Base-by-base conservation (phyloP, 1,284 basidiomycete genomes). In the Apiotrichum veenhuisii region DNA sequence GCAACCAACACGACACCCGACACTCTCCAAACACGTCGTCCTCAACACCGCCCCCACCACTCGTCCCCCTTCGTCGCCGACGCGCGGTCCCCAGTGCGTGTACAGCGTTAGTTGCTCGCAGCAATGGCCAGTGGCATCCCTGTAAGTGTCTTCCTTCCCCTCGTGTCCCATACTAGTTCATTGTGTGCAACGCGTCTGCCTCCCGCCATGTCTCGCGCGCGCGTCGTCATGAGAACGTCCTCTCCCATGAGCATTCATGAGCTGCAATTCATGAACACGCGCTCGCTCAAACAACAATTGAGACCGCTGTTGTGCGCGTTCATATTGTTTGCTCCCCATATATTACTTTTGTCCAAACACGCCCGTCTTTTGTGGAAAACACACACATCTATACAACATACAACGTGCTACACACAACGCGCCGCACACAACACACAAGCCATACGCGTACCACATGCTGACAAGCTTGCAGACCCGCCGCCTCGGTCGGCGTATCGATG, bases 391-490 rank as follows among this genome's bases (percentile, higher is more conserved):
- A n/a, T n/a, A n/a, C n/a, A n/a, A n/a, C n/a, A n/a, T n/a, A n/a
- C n/a, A n/a, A n/a, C n/a, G n/a, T n/a, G n/a, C 36, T 14, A 37
- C n/a, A 22, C 40, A 20, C 18, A 38, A n/a, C n/a, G n/a, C n/a
- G n/a, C 23, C 37, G 47, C 37, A 20, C 17, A 49, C 34, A 23
- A 23, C 47, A 49, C 36, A 37, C 47, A 25, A 30, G 7, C 25
- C 8, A 44, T 27, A 26, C 20, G 15, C 43, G 5, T 49, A 17
- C 20, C 46, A 30, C 42, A 22, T 41, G 22, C 42, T 45, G 34
- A 52, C 33, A 36, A 46, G n/a, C n/a, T n/a, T 54, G 38, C 68
- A 75, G 73, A 75, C 74, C 34, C 72, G 73, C 23, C 71, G 73
- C 52, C 40, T 55, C 30, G 53, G 62, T 53, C 64, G 68, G 55